Conservation (phyloP, 345 rosid genomes). For the Dipteronia dyeriana region DNA sequence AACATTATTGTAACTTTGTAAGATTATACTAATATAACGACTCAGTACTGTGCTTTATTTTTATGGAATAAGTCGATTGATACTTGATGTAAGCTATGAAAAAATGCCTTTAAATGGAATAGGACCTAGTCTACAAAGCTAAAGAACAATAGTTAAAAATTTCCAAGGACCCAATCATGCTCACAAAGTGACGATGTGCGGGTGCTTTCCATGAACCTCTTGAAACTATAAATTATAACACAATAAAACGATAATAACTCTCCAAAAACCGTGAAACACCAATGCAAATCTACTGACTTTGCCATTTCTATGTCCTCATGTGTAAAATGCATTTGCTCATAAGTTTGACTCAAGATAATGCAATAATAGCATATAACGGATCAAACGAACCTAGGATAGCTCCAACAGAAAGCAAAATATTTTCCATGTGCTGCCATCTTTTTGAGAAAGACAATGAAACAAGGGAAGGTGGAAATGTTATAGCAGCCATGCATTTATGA, state of each 20-base stretch:
- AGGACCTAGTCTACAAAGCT: too few species aligned
- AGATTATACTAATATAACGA: too few species aligned
- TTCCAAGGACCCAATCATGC: too few species aligned
- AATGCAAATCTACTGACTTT: too few species aligned
- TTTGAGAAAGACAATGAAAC: slow-evolving; percentile 66
- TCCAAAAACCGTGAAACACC: neutral
- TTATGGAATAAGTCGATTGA: too few species aligned
- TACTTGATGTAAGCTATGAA: too few species aligned
- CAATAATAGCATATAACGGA: slow-evolving; percentile 5
- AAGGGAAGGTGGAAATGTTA: slow-evolving; percentile 73
- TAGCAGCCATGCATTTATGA: slow-evolving; percentile 44
- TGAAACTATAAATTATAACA: neutral
- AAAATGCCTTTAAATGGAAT: too few species aligned
- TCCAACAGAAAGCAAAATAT: slow-evolving; percentile 78
- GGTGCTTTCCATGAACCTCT: neutral
- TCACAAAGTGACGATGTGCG: neutral
- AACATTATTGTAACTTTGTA: too few species aligned
- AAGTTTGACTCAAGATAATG: slow-evolving; percentile 4
- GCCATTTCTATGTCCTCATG: too few species aligned
- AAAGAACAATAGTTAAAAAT: too few species aligned
- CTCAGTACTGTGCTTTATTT: too few species aligned
- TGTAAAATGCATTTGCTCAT: slow-evolving; percentile 32
- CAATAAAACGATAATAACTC: neutral
- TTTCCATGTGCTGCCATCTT: slow-evolving; percentile 90
- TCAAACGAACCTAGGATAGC: slow-evolving; percentile 69